Conservation (phyloP, 345 rosid genomes). For the Gossypium stocksii region DNA sequence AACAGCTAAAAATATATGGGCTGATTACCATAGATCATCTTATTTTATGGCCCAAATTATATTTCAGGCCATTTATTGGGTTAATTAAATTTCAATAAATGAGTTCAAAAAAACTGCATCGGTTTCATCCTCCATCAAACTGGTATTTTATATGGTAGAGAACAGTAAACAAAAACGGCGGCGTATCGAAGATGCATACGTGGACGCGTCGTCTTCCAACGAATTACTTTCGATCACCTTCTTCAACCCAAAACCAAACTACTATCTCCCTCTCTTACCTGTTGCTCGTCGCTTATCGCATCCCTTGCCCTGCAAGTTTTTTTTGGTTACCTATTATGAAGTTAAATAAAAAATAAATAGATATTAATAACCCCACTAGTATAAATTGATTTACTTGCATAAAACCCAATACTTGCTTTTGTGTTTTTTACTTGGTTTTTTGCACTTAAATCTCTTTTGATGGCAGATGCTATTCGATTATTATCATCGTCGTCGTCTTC, state of each 20-base stretch:
- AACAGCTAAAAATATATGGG: background rate
- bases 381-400: background rate
- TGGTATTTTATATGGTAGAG: background rate
- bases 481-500: background rate
- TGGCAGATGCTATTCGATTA: constrained; percentile 14
- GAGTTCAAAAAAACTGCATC: background rate
- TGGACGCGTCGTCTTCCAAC: background rate
- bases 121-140: background rate
- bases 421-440: background rate
- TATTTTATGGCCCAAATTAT: background rate
- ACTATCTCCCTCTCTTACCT: background rate
- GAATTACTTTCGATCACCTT: constrained; percentile 2
- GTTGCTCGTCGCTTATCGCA: background rate
- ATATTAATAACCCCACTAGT: background rate
- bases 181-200: background rate
- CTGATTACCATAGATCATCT: background rate
- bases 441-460: background rate
- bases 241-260: background rate
- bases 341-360: background rate
- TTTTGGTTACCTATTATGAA: background rate
- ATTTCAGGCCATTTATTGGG: too few species aligned
- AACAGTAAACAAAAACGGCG: background rate
- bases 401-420: background rate
- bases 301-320: background rate
- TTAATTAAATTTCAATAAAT: background rate